Evolutionary conservation across 2,329 filamentous ascomycete species (phyloP), one percentile per base, ranked within the genome.

Genomic region (Fusarium tupiense): DNA sequence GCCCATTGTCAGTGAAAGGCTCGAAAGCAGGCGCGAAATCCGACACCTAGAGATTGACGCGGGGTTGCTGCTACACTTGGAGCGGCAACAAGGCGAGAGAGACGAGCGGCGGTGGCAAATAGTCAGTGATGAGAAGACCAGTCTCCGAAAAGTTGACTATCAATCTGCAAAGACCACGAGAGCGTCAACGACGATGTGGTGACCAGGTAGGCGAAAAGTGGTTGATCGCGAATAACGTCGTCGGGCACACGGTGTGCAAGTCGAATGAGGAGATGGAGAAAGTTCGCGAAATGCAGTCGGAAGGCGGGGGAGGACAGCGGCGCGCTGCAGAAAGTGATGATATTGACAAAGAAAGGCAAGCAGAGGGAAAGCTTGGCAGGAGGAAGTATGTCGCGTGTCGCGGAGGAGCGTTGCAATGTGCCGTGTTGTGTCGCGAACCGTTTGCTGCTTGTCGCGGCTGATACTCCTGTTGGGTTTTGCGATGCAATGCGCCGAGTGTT

Each of bases 1-100:
- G 80, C 81, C 78, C 81, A 82, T 82, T 75, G 79, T 81, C 75
- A 76, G 77, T 64, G 71, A 73, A 72, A 71, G 75, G 74, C 73
- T 78, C 74, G 75, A 73, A 76, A 77, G 72, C 72, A 76, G 73
- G 76, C 68, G 71, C 74, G 43, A 78, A 69, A 68, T 65, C 63
- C 67, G 76, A 72, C 71, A 76, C 74, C 71, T 61, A 69, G 74
- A 65, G 72, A 69, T 67, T 68, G 71, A 72, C 75, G 77, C 74
- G 77, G 77, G 77, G 76, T 69, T 64, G 72, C 65, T 72, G 69
- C 74, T 75, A 64, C 56, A 69, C 53, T 69, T 47, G 65, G 69
- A 69, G 72, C 65, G 64, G 59, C 67, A 52, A 72, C 37, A 59
- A 60, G 47, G 56, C 64, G 47, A 72, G 64, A 67, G 57, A 65